Evolutionary conservation across 257 asterid genomes (phyloP).

Genomic region (Scutellaria minor): DNA sequence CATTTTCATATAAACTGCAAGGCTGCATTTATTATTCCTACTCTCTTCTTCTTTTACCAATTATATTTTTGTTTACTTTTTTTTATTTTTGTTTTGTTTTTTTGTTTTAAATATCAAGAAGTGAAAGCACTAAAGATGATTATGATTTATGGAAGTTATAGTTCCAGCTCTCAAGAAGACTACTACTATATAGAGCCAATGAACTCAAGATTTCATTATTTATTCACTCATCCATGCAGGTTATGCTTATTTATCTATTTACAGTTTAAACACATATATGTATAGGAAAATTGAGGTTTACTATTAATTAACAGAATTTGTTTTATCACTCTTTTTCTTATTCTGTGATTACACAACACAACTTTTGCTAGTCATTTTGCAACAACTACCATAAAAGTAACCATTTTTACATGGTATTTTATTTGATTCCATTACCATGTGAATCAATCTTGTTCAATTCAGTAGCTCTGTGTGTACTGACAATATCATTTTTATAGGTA

Average conservation of each 20-base stretch:
- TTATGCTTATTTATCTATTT: neutral
- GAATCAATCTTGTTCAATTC: constrained; percentile 25
- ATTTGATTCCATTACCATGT: constrained; percentile 30
- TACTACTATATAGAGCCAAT: too few species aligned
- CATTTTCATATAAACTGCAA: too few species aligned
- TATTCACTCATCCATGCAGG: constrained; percentile 25
- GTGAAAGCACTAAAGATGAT: neutral
- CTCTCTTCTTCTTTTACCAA: too few species aligned
- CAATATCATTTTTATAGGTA: neutral
- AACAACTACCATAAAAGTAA: constrained; percentile 23
- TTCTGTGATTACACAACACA: constrained; percentile 12
- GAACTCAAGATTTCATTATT: constrained; percentile 9
- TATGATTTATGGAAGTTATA: neutral
- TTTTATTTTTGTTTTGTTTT: too few species aligned
- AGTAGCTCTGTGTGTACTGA: neutral
- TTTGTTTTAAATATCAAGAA: neutral
- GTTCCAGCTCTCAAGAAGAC: constrained; percentile 4
- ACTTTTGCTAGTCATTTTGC: constrained; percentile 31
- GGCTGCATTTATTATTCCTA: too few species aligned
- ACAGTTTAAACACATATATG: neutral
- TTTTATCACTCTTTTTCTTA: neutral
- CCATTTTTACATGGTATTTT: neutral
- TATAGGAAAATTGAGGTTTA: constrained; percentile 36
- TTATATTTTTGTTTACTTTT: too few species aligned
- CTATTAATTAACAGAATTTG: constrained; percentile 19